Evolutionary conservation across 768 basidiomycete genomes (phyloP).

Genomic region (Auricularia sp.): DNA sequence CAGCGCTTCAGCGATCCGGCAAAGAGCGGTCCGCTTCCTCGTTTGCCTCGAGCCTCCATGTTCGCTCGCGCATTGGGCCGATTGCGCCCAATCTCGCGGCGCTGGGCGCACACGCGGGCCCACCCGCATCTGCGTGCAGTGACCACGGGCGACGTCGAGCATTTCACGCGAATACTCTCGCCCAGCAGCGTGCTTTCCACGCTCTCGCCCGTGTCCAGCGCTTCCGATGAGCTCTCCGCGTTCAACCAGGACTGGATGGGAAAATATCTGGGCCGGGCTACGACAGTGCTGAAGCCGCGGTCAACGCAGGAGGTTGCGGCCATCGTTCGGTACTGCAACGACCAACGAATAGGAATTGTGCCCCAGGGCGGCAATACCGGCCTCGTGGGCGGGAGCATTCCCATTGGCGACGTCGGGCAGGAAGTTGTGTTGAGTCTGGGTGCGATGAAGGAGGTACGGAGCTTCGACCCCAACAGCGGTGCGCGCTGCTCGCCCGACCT

Average conservation of each 20-base stretch:
- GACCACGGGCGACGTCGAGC: background rate
- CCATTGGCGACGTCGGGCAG: constrained; percentile 44
- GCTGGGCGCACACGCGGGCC: background rate
- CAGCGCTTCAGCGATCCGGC: too few species aligned
- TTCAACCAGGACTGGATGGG: constrained; percentile 96
- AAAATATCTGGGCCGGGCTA: constrained; percentile 79
- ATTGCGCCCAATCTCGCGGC: background rate
- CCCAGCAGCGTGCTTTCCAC: background rate
- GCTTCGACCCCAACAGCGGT: constrained; percentile 49
- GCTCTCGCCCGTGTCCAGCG: background rate
- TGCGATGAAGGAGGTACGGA: constrained; percentile 73
- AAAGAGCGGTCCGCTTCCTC: background rate
- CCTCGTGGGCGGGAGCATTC: constrained; percentile 90
- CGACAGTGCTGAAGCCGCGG: constrained; percentile 82
- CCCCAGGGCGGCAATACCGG: constrained; percentile 99
- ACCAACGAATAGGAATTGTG: constrained; percentile 75
- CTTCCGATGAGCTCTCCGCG: constrained; percentile 56
- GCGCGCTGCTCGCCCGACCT: constrained; percentile 6
- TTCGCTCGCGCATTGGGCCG: background rate
- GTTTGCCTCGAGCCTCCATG: background rate
- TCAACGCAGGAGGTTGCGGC: constrained; percentile 80
- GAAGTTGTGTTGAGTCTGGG: constrained; percentile 80
- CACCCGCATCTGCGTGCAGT: background rate
- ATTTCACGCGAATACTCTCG: background rate
- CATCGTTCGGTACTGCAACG: constrained; percentile 80